phyloP scores from a whole-genome alignment of 2,329 filamentous ascomycete genomes.

The Venturia nashicola region DNA sequence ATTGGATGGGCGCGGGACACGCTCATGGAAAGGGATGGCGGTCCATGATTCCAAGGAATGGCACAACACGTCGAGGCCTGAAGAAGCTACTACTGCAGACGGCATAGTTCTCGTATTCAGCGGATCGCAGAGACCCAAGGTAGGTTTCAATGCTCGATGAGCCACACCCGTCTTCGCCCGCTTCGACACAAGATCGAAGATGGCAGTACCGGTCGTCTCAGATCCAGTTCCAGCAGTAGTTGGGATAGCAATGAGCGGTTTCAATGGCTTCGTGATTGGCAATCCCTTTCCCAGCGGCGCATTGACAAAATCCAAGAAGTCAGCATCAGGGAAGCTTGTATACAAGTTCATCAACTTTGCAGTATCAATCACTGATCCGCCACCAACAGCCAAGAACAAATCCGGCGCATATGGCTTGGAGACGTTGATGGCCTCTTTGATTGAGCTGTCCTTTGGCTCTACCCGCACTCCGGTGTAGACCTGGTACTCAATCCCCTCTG shows the following conservation, averaged over 20 bases:
- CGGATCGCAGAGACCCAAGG: conserved; percentile 73
- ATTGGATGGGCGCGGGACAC: conserved; percentile 72
- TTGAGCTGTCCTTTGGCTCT: conserved; percentile 88
- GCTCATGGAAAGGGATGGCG: conserved; percentile 85
- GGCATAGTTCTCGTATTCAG: conserved; percentile 96
- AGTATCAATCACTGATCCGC: conserved; percentile 93
- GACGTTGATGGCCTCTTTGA: conserved; percentile 82
- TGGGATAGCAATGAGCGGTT: conserved; percentile 69
- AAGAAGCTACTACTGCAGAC: conserved; percentile 78
- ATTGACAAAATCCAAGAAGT: conserved; percentile 96
- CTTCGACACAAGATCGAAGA: conserved; percentile 86
- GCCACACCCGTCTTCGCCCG: conserved; percentile 93
- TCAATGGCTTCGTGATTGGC: conserved; percentile 58
- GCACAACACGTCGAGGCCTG: conserved; percentile 88
- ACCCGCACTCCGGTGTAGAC: conserved; percentile 72
- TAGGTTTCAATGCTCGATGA: conserved; percentile 90
- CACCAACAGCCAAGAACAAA: conserved; percentile 81
- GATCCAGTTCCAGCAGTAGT: conserved; percentile 81
- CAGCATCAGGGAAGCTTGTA: conserved; percentile 76
- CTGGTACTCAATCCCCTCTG: conserved; percentile 67
- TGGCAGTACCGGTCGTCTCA: conserved; percentile 94
- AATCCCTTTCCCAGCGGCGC: conserved; percentile 78
- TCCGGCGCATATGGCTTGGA: conserved; percentile 71
- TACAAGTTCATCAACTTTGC: conserved; percentile 99
- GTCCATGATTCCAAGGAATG: conserved; percentile 96